Evolutionary conservation across 2,329 filamentous ascomycete genomes (phyloP).

Genomic region (Leptographium procerum): DNA sequence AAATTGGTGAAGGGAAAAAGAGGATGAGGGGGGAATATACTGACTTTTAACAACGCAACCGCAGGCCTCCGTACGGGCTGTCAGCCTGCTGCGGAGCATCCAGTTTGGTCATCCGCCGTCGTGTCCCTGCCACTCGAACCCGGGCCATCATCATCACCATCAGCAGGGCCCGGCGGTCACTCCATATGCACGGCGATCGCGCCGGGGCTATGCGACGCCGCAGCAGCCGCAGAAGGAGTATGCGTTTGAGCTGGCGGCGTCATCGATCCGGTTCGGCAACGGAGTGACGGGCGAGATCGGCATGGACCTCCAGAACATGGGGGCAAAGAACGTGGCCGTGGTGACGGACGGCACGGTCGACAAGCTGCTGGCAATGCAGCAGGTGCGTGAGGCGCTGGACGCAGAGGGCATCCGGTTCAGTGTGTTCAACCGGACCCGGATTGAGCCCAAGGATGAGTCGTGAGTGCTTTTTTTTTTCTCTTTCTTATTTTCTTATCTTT

Average conservation of each 20-base stretch:
- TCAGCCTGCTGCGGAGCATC: constrained; percentile 72
- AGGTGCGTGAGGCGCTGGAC: constrained; percentile 70
- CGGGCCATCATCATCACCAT: constrained; percentile 64
- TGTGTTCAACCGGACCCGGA: constrained; percentile 67
- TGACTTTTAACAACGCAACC: no score
- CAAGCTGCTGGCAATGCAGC: constrained; percentile 78
- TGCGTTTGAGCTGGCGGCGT: constrained; percentile 97
- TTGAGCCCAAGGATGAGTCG: constrained; percentile 94
- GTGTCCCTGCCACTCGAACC: constrained; percentile 90
- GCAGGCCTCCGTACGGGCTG: constrained; percentile 51
- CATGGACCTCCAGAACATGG: constrained; percentile 94
- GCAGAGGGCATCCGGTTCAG: constrained; percentile 69
- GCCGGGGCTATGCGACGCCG: constrained; percentile 60
- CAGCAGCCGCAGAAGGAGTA: constrained; percentile 81
- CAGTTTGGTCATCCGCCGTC: constrained; percentile 79
- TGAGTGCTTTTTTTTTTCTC: constrained; percentile 28
- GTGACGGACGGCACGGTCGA: constrained; percentile 80
- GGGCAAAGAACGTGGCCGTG: constrained; percentile 75
- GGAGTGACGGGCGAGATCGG: constrained; percentile 92
- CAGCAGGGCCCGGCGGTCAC: constrained; percentile 44
- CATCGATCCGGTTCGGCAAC: constrained; percentile 84
- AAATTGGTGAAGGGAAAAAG: no score
- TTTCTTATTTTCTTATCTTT: background rate
- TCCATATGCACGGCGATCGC: constrained; percentile 29
- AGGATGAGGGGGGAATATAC: background rate